phyloP scores from a whole-genome alignment of 495 filamentous ascomycete genomes.

The Penicillium bovifimosum region DNA sequence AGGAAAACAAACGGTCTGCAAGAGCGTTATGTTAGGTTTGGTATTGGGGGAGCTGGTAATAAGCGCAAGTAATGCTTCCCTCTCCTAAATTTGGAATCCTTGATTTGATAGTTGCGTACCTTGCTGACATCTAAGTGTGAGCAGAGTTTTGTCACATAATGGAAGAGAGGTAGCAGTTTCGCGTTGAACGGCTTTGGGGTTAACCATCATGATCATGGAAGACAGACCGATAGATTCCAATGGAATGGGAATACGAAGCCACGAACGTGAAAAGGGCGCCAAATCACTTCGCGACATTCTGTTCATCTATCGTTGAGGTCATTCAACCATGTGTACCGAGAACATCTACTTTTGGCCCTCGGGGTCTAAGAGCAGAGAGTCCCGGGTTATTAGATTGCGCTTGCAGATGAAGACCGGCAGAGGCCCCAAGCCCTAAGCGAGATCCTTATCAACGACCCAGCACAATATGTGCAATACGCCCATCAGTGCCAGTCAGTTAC shows the following conservation, averaged over 20 bases:
- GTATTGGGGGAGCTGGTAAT: constrained; percentile 40
- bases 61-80: constrained; percentile 27
- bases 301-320: too few species aligned
- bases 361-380: too few species aligned
- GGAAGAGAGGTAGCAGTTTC: constrained; percentile 5
- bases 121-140: constrained; percentile 1
- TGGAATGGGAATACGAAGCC: not conserved
- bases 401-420: too few species aligned
- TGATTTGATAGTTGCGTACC: not conserved
- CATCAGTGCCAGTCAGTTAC: too few species aligned
- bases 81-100: not conserved
- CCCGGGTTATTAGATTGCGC: too few species aligned
- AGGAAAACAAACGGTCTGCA: not conserved
- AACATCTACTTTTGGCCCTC: too few species aligned
- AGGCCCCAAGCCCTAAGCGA: too few species aligned
- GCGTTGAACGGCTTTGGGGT: constrained; percentile 3
- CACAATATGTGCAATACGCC: too few species aligned
- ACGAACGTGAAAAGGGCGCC: not conserved
- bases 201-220: not conserved
- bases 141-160: constrained; percentile 12
- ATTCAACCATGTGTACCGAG: too few species aligned
- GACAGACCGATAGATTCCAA: not conserved
- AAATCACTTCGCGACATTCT: too few species aligned
- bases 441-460: too few species aligned
- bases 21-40: constrained; percentile 33